Percentiles rank a stretch among this genome's conserved stretches.
These are phyloP conservation scores for Biscutella auriculata DNA, from an alignment of 441 rosid genomes.

Conservation along the genomic window DNA sequence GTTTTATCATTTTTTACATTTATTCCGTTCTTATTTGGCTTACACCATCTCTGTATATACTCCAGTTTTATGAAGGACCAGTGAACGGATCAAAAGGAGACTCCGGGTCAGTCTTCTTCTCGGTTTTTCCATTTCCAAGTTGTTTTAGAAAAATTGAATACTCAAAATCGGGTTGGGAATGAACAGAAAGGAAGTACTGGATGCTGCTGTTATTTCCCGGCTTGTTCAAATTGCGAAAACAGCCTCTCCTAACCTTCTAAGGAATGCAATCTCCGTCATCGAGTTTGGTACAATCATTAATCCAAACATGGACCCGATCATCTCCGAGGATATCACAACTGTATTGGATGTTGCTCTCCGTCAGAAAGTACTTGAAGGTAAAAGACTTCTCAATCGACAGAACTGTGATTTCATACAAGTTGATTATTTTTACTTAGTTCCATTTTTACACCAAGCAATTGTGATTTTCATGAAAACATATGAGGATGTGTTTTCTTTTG, in stretches of 20 bases:
- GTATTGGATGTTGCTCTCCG: constrained; percentile 48
- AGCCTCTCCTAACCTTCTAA: constrained; percentile 43
- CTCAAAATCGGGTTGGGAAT: not conserved
- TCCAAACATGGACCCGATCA: constrained; percentile 33
- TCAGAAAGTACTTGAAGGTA: constrained; percentile 50
- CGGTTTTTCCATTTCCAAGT: not conserved
- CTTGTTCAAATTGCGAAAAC: constrained; percentile 49
- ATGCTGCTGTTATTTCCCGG: constrained; percentile 36
- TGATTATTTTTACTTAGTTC: not conserved
- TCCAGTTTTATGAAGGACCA: constrained; percentile 53
- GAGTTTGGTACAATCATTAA: constrained; percentile 41
- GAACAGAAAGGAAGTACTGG: constrained; percentile 38
- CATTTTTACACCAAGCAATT: not conserved
- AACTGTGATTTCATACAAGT: not conserved
- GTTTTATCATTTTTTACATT: constrained; percentile 2
- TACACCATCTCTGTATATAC: constrained; percentile 4
- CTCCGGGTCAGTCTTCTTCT: constrained; percentile 28
- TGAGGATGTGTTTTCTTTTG: not conserved
- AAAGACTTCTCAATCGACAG: not conserved
- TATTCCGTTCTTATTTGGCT: constrained; percentile 8
- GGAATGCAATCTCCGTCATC: constrained; percentile 55
- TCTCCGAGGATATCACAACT: constrained; percentile 39
- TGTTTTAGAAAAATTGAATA: not conserved
- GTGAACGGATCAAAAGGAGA: constrained; percentile 35
- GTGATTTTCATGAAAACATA: not conserved